Conservation (phyloP, 352 stramenopile genomes). For the Plasmopara viticola region DNA sequence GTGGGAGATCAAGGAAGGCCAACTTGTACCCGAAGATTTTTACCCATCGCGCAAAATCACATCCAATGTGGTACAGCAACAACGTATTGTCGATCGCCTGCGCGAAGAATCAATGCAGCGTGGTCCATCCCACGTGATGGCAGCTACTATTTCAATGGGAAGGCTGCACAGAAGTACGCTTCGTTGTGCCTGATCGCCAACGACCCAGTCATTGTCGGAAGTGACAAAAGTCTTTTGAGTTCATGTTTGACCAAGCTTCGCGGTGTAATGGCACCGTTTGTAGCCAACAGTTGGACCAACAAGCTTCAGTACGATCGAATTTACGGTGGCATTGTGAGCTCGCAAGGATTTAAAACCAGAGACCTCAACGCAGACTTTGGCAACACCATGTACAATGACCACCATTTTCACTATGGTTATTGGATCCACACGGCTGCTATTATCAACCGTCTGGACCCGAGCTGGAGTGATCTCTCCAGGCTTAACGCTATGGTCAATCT, state of each 20-base stretch:
- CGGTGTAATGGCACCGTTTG: slow-evolving; percentile 42
- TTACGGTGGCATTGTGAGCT: slow-evolving; percentile 44
- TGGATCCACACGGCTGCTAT: slow-evolving; percentile 59
- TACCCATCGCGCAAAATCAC: slow-evolving; percentile 37
- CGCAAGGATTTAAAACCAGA: slow-evolving; percentile 31
- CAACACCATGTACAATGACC: slow-evolving; percentile 75
- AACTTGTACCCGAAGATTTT: slow-evolving; percentile 36
- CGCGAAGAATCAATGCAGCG: slow-evolving; percentile 31
- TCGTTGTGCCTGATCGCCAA: slow-evolving; percentile 59
- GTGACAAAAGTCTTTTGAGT: slow-evolving; percentile 35
- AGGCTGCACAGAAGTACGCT: slow-evolving; percentile 71
- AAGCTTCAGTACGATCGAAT: slow-evolving; percentile 12
- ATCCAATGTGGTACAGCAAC: slow-evolving; percentile 22
- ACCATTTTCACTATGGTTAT: slow-evolving; percentile 80
- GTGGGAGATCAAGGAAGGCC: slow-evolving; percentile 45
- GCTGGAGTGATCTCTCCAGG: slow-evolving; percentile 37
- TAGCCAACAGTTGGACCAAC: slow-evolving; percentile 30
- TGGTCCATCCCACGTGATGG: slow-evolving; percentile 39
- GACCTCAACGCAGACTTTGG: slow-evolving; percentile 62
- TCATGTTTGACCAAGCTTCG: slow-evolving; percentile 52
- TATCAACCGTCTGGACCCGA: slow-evolving; percentile 47
- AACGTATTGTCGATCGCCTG: slow-evolving; percentile 39
- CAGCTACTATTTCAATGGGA: slow-evolving; percentile 78
- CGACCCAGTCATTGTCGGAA: slow-evolving; percentile 34
- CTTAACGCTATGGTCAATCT: slow-evolving; percentile 54